Base-by-base conservation (phyloP, 257 asterid genomes). In the Solanum chiquidenum region DNA sequence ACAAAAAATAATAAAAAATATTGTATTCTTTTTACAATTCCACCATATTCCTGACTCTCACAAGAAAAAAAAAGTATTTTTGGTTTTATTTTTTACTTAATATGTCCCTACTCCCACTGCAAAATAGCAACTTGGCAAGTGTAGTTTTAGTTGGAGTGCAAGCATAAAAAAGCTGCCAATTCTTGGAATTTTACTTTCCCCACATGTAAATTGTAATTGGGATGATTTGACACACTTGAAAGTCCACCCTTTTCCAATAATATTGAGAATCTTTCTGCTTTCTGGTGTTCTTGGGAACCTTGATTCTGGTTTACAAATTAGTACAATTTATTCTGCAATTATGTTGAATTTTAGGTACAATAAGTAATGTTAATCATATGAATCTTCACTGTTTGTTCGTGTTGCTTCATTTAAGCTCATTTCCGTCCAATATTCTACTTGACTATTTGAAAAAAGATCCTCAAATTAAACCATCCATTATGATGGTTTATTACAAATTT, bases 81-180 rank as follows among this genome's bases (percentile, higher is more conserved):
- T 79, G 37, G 64, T 80, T 71, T 69, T 71, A 31, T 9, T 44
- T 79, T 79, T 1, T 79, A 46, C 14, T 77, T n/a, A 42, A 40
- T 76, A 27, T 4, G 60, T n/a, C 68, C 85, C 85, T 46, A 80
- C 68, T 18, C 42, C 42, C 68, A 29, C 68, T 27, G 85, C 20
- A 80, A 80, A 49, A 46, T 80, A 34, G 85, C 84, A 77, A n/a
- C 83, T 38, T 38, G 60, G 60, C 66, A 1, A 68, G 12, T 86
- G 83, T 71, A 46, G 42, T 86, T 86, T 68, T 86, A 86, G 88
- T 86, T 86, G 88, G 88, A 86, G 88, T 86, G 83, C 83, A 86
- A 86, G 88, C 23, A 86, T 69, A 37, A 72, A 69, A 86, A 86
- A 86, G 83, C 88, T 86, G 88, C 72, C 73, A 86, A 44, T 55